Conservation (phyloP, 1,284 basidiomycete species). For the Cryptococcus floricola region DNA sequence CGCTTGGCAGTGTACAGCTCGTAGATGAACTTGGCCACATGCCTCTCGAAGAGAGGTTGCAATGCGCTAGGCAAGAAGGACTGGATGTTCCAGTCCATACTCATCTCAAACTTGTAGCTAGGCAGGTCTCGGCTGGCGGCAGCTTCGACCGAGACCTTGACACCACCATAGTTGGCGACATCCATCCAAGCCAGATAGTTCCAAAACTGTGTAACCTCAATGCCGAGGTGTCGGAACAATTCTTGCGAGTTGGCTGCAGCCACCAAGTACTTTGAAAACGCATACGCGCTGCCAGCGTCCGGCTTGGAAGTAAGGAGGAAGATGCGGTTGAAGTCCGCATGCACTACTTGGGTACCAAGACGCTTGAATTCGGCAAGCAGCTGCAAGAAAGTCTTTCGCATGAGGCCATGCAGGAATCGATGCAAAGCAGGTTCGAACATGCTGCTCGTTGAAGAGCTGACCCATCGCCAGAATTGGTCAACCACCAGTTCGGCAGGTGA, state of each 20-base stretch:
- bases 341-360: conserved; percentile 86
- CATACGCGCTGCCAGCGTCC: conserved; percentile 82
- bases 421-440: conserved; percentile 94
- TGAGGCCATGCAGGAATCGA: conserved; percentile 88
- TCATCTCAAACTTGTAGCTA: conserved; percentile 53
- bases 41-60: conserved; percentile 71
- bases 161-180: conserved; percentile 84
- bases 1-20: conserved; percentile 76
- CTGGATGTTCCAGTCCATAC: conserved; percentile 94
- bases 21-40: conserved; percentile 78
- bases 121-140: conserved; percentile 31
- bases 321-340: conserved; percentile 90
- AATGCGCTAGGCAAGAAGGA: conserved; percentile 81
- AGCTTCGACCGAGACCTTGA: conserved; percentile 66
- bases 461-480: conserved; percentile 98
- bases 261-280: conserved; percentile 91
- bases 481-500: conserved; percentile 55
- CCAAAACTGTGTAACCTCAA: conserved; percentile 86
- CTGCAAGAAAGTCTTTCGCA: conserved; percentile 98
- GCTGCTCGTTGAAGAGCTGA: conserved; percentile 74
- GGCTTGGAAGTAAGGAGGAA: conserved; percentile 93
- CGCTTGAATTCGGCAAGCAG: conserved; percentile 95
- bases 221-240: conserved; percentile 87
- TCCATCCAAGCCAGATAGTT: conserved; percentile 97
- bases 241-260: conserved; percentile 92